Percentiles rank a stretch among this genome's conserved stretches.
Conservation (phyloP, 306 rosid genomes). For the Medicago arabica region DNA sequence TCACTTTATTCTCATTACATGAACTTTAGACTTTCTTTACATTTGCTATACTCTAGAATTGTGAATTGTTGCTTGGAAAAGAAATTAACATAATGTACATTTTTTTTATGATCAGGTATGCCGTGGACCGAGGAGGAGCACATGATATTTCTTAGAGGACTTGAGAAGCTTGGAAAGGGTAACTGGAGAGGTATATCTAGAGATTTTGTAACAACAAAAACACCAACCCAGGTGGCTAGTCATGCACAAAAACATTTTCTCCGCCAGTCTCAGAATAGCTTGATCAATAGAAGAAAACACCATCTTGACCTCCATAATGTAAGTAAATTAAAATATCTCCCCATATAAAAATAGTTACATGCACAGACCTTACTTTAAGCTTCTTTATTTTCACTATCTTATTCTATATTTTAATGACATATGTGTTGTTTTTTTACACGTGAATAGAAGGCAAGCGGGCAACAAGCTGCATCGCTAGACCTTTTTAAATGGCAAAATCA, state of each 20-base stretch:
- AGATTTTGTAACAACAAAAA: constrained; percentile 77
- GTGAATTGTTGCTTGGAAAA: not conserved
- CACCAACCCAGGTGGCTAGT: constrained; percentile 92
- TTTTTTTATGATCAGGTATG: constrained; percentile 55
- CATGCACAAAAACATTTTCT: constrained; percentile 89
- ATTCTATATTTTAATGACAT: no score
- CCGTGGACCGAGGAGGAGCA: constrained; percentile 95
- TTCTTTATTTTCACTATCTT: not conserved
- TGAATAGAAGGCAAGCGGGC: no score
- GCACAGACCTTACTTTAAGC: not conserved
- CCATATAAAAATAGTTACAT: not conserved
- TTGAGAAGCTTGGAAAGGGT: constrained; percentile 83
- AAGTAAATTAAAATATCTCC: constrained; percentile 33
- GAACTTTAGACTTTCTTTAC: no score
- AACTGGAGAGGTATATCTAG: constrained; percentile 92
- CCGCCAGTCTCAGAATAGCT: constrained; percentile 48
- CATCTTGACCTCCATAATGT: constrained; percentile 58
- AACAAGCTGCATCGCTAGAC: no score
- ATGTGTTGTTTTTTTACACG: no score
- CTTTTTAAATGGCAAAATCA: no score
- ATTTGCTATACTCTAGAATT: not conserved
- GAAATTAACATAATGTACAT: not conserved
- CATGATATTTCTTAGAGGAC: constrained; percentile 68
- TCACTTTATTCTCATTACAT: no score
- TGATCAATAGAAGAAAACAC: constrained; percentile 57